Evolutionary conservation across 2,329 filamentous ascomycete species (phyloP).

Genomic region (Penicillium sp.): DNA sequence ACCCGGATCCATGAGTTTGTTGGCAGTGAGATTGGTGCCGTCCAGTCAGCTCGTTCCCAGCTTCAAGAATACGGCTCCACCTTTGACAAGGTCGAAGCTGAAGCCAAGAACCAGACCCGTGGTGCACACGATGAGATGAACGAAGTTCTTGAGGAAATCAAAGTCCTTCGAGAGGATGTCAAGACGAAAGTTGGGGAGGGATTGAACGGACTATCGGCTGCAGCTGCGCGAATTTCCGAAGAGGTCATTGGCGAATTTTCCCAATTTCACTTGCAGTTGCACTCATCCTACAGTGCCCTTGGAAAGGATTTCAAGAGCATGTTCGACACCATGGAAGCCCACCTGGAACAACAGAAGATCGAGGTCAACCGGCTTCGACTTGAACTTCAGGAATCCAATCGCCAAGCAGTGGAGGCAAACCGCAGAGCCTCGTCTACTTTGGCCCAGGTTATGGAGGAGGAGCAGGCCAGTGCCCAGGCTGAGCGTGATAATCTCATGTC

Average conservation of each 20-base stretch:
- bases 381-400: slow-evolving; percentile 70
- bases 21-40: slow-evolving; percentile 67
- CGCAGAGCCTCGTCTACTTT: slow-evolving; percentile 65
- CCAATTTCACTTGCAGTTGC: slow-evolving; percentile 78
- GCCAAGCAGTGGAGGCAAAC: slow-evolving; percentile 67
- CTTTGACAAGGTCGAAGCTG: slow-evolving; percentile 67
- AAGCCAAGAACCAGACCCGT: slow-evolving; percentile 55
- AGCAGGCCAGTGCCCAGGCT: slow-evolving; percentile 67
- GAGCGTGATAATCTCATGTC: slow-evolving; percentile 73
- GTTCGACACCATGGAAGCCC: slow-evolving; percentile 76
- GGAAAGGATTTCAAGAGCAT: slow-evolving; percentile 82
- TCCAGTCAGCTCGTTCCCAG: slow-evolving; percentile 68
- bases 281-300: slow-evolving; percentile 77
- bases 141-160: slow-evolving; percentile 86
- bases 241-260: slow-evolving; percentile 85
- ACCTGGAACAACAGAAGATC: slow-evolving; percentile 71
- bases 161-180: slow-evolving; percentile 81
- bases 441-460: slow-evolving; percentile 70
- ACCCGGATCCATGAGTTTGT: slow-evolving; percentile 76
- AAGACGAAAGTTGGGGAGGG: slow-evolving; percentile 84
- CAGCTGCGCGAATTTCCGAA: slow-evolving; percentile 83
- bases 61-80: slow-evolving; percentile 66
- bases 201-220: slow-evolving; percentile 75
- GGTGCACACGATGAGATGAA: slow-evolving; percentile 81
- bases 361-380: slow-evolving; percentile 72